Conservation (phyloP, 805 yeast species). For the Pichia deserticola region DNA sequence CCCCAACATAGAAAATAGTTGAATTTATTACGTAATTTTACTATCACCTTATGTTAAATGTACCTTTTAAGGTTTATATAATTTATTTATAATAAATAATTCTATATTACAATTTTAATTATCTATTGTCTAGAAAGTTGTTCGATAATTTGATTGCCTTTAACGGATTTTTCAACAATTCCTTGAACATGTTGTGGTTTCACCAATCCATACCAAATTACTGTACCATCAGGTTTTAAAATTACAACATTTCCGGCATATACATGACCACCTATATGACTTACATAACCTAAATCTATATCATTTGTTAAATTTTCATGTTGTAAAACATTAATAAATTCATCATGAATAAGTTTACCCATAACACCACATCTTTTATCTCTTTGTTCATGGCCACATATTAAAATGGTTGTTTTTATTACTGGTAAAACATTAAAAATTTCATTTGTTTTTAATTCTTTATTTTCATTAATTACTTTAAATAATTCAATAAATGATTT, state of each 20-base stretch:
- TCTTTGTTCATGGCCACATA: constrained; percentile 61
- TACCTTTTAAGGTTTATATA: too few species aligned
- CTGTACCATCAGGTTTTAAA: constrained; percentile 37
- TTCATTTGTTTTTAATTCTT: not conserved
- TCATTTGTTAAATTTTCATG: constrained; percentile 25
- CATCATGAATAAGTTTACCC: constrained; percentile 51
- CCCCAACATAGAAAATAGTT: too few species aligned
- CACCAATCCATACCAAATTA: constrained; percentile 75
- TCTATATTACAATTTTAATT: too few species aligned
- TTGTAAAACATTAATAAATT: constrained; percentile 38
- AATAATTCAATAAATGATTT: not conserved
- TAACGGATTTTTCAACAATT: constrained; percentile 48
- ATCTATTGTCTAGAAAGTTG: constrained; percentile 48
- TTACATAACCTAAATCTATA: constrained; percentile 42
- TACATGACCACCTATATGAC: constrained; percentile 83
- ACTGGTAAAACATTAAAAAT: constrained; percentile 6
- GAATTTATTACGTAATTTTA: too few species aligned
- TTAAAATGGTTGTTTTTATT: constrained; percentile 33
- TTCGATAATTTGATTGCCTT: constrained; percentile 41
- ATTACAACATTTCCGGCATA: constrained; percentile 77
- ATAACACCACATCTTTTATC: constrained; percentile 61
- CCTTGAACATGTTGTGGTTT: constrained; percentile 60
- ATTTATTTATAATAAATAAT: too few species aligned
- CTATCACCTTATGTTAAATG: too few species aligned
- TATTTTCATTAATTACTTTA: not conserved